Base-by-base conservation (phyloP, 805 yeast species). In the Teunomyces aglyptinius region DNA sequence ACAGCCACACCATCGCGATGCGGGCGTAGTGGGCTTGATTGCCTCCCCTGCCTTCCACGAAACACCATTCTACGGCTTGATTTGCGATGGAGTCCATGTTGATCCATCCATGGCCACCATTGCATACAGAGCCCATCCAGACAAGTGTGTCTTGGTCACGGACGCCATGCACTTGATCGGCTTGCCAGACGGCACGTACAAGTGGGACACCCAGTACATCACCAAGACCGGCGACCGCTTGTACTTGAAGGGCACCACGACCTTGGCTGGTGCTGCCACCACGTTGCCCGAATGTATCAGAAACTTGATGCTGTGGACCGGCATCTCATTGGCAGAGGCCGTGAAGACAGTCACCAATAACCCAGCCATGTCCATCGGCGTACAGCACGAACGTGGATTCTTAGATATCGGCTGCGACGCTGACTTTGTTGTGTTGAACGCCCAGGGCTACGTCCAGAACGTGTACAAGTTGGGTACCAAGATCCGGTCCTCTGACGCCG, bases 241-340 rank as follows among this genome's bases (percentile, higher is more conserved):
- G 50, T 68, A 67, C 44, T 67, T 80, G 51, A 67, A 78, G 57
- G 82, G 80, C 27, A 78, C 83, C 7, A 69, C 73, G 44, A 81
- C 83, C 6, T 75, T 80, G 60, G 85, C 85, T 7, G 85, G 85
- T 22, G 75, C 81, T 15, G 83, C 82, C n/a, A 77, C 83, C 6
- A 73, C 77, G 26, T 69, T 80, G 43, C 74, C 78, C 20, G 70
- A 70, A 44, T 76, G 82, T 56, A 60, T 80, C 27, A 65, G 77
- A 49, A 79, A 80, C 60, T 65, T 79, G 44, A 67, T 73, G 57
- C 49, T 62, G 38, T 80, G 85, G 85, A 66, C 78, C 4, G 63
- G 65, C 19, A 62, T 78, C 20, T 52, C 76, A 4, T 64, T 80
- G 47, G 75, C 78, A 7, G 69, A 75, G 55, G 84, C 83, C n/a